These are phyloP conservation scores for Salix exigua DNA, from an alignment of 345 rosid species.

Conservation along the genomic window DNA sequence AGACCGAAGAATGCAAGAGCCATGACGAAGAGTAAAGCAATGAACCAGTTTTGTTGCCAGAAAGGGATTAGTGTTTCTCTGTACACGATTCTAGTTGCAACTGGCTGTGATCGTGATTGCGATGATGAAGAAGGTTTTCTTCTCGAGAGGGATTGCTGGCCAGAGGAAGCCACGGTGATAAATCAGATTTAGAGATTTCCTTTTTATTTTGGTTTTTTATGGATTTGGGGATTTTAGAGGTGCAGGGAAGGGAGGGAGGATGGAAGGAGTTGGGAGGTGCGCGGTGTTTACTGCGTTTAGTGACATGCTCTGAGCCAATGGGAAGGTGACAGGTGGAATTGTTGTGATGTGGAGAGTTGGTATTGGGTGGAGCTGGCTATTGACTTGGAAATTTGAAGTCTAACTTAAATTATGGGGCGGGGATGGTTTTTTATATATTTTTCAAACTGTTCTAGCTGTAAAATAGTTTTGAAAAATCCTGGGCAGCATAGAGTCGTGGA, in stretches of 20 bases:
- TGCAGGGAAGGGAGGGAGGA: not conserved
- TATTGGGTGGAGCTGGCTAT: not conserved
- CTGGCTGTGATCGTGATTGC: conserved; percentile 9
- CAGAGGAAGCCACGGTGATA: conserved; percentile 90
- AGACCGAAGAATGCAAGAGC: conserved; percentile 65
- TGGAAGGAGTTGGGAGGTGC: no score
- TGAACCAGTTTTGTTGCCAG: conserved; percentile 85
- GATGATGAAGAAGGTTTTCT: conserved; percentile 44
- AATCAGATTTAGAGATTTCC: not conserved
- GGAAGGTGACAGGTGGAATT: not conserved
- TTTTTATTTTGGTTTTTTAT: no score
- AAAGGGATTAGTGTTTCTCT: conserved; percentile 43
- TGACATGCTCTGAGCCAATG: not conserved
- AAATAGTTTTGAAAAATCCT: no score
- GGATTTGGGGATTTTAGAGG: not conserved
- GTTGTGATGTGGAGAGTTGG: not conserved
- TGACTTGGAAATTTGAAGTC: not conserved
- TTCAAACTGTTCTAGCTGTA: no score
- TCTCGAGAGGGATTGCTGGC: conserved; percentile 46
- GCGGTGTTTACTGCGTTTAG: not conserved
- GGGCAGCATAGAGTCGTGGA: no score
- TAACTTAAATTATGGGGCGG: not conserved
- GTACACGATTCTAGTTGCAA: conserved; percentile 24
- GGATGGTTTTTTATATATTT: no score
- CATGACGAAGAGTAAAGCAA: conserved; percentile 61